phyloP scores from a whole-genome alignment of 2,329 filamentous ascomycete species.

The Aspergillus udagawae region DNA sequence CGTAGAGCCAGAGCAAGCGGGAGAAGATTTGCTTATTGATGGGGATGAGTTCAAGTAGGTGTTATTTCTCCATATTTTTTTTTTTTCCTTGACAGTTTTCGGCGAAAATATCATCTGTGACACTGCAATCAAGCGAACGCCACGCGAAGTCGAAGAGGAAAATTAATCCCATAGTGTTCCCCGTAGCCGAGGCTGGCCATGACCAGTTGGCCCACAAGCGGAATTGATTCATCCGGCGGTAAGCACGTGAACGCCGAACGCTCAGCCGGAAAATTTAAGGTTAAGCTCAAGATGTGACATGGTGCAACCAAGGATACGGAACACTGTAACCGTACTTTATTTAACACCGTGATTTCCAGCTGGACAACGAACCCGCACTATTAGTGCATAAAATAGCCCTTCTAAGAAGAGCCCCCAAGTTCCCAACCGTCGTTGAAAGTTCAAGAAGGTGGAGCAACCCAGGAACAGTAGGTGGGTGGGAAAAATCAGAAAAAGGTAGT shows the following conservation, averaged over 20 bases:
- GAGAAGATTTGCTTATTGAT: slow-evolving; percentile 26
- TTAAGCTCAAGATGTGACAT: slow-evolving; percentile 16
- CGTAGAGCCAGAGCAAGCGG: slow-evolving; percentile 16
- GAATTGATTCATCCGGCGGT: slow-evolving; percentile 5
- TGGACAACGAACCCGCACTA: not conserved
- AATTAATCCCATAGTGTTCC: not conserved
- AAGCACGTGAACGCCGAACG: slow-evolving; percentile 16
- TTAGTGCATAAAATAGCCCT: not conserved
- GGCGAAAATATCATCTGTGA: not conserved
- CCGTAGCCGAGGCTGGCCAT: not conserved
- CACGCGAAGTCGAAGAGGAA: too few species aligned
- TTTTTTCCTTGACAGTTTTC: not conserved
- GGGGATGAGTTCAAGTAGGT: not conserved
- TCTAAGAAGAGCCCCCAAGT: not conserved
- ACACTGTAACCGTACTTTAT: not conserved
- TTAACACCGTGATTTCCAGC: not conserved
- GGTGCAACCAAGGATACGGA: slow-evolving; percentile 2
- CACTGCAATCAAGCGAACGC: not conserved
- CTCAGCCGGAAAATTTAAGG: slow-evolving; percentile 14
- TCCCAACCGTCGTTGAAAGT: not conserved
- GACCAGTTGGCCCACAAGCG: not conserved
- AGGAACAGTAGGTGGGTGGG: not conserved
- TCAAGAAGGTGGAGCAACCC: not conserved
- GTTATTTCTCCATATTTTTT: too few species aligned
- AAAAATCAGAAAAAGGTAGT: not conserved